Evolutionary conservation across 2,329 filamentous ascomycete species (phyloP).

Genomic region (Kalaharituber pfeilii): DNA sequence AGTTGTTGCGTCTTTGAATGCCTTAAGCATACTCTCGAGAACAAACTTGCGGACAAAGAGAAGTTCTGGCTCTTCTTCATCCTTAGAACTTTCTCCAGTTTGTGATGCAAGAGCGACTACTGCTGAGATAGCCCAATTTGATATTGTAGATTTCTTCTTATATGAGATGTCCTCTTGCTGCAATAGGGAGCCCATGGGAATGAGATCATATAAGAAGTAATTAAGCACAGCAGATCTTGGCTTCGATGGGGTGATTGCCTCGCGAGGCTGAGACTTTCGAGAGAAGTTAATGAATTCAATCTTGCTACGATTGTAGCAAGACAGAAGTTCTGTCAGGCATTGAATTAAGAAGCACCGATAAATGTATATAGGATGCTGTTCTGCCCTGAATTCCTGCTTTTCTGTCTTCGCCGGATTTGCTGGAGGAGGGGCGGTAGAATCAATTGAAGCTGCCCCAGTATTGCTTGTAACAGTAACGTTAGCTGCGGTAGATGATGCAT

Average conservation of each 20-base stretch:
- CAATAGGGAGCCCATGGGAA: conserved; percentile 40
- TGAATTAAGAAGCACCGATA: conserved; percentile 91
- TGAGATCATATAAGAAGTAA: conserved; percentile 71
- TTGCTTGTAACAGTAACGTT: conserved; percentile 4
- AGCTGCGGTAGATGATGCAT: conserved; percentile 25
- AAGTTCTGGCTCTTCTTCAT: conserved; percentile 66
- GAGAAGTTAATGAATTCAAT: conserved; percentile 99
- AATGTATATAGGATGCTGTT: conserved; percentile 88
- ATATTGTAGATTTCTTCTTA: conserved; percentile 75
- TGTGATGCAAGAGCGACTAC: conserved; percentile 75
- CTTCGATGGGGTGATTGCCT: conserved; percentile 69
- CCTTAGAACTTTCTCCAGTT: conserved; percentile 57
- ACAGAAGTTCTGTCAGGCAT: conserved; percentile 74
- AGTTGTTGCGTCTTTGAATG: conserved; percentile 71
- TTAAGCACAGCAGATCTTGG: conserved; percentile 84
- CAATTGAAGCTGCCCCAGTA: not conserved
- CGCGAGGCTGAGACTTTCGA: conserved; percentile 66
- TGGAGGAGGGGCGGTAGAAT: conserved; percentile 18
- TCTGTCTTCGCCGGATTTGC: conserved; percentile 42
- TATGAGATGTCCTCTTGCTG: conserved; percentile 56
- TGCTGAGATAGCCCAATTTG: conserved; percentile 68
- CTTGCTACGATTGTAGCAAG: conserved; percentile 86
- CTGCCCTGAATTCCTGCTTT: conserved; percentile 69
- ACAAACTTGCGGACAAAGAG: conserved; percentile 90
- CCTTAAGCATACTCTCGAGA: conserved; percentile 76